Percentiles rank a stretch among this genome's conserved stretches.
Conservation (phyloP, 2,329 filamentous ascomycete genomes). For the Fusarium setosum region DNA sequence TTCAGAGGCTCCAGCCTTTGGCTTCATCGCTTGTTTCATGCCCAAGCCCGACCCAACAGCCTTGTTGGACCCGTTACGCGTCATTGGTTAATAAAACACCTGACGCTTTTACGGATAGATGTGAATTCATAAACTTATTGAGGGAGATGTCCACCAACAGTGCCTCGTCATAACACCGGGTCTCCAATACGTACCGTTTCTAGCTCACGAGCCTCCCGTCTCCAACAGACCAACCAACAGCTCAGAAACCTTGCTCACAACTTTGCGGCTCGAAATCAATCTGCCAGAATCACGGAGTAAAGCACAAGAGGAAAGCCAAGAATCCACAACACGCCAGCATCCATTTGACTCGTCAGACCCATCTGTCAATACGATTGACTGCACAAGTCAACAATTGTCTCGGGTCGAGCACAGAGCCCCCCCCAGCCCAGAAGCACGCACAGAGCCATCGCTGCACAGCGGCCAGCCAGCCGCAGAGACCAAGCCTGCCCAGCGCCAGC, state of each 20-base stretch:
- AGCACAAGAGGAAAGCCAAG: constrained; percentile 4
- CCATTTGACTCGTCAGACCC: constrained; percentile 21
- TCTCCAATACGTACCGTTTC: neutral
- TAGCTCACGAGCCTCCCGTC: neutral
- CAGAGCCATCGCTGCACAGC: neutral
- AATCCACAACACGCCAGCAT: constrained; percentile 1
- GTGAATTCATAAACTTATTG: neutral
- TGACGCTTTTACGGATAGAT: neutral
- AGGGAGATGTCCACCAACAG: neutral
- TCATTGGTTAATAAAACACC: neutral
- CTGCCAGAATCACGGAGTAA: neutral
- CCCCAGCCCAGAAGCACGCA: too few species aligned
- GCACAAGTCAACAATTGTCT: constrained; percentile 20
- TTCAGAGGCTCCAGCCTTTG: neutral
- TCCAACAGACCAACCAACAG: constrained; percentile 1
- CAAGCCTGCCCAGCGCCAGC: constrained; percentile 13
- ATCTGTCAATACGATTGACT: constrained; percentile 2
- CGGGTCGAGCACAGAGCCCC: neutral
- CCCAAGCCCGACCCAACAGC: neutral
- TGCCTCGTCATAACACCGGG: constrained; percentile 8
- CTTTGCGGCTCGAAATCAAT: constrained; percentile 9
- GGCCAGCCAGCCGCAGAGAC: neutral
- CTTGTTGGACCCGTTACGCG: neutral
- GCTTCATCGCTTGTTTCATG: neutral
- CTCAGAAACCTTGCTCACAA: neutral